A percentile compares a stretch with the other conserved stretches of the same genome.
These are phyloP conservation scores for Centrapalus pauciflorus DNA, from an alignment of 129 eudicot species.

Conservation along the genomic window DNA sequence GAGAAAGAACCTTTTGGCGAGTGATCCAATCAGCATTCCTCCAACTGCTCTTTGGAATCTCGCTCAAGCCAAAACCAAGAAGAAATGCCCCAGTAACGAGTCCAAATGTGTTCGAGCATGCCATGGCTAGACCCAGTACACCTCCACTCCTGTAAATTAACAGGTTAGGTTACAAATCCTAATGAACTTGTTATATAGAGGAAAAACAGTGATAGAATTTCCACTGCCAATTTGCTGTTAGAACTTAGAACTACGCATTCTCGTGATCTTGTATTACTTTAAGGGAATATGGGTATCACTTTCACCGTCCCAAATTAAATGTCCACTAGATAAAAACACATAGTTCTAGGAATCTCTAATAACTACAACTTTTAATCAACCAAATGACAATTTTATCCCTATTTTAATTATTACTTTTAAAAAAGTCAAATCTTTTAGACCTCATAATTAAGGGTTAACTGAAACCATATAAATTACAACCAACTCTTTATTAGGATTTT, in stretches of 20 bases:
- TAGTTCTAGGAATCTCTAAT: no score
- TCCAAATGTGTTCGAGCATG: constrained; percentile 97
- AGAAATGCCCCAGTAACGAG: constrained; percentile 97
- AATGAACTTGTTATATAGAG: not conserved
- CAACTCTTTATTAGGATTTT: no score
- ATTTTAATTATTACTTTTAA: no score
- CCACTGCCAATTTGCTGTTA: not conserved
- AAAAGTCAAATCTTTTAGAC: no score
- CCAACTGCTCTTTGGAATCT: constrained; percentile 89
- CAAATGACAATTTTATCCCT: no score
- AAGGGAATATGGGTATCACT: no score
- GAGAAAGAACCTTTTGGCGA: constrained; percentile 84
- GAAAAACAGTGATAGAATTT: not conserved
- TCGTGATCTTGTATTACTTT: not conserved
- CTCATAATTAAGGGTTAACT: no score
- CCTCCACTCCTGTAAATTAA: constrained; percentile 56
- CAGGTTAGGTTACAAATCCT: constrained; percentile 14
- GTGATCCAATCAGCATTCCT: constrained; percentile 89
- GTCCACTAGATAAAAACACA: no score
- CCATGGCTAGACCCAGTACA: constrained; percentile 84
- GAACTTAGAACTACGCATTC: not conserved
- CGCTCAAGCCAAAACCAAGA: constrained; percentile 96
- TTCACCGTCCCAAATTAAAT: no score
- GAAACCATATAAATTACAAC: no score
- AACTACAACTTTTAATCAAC: no score